Percentiles rank a stretch among this genome's conserved stretches.
phyloP scores from a whole-genome alignment of 176 grass and related monocot species.

The Coix lacrymajobi region DNA sequence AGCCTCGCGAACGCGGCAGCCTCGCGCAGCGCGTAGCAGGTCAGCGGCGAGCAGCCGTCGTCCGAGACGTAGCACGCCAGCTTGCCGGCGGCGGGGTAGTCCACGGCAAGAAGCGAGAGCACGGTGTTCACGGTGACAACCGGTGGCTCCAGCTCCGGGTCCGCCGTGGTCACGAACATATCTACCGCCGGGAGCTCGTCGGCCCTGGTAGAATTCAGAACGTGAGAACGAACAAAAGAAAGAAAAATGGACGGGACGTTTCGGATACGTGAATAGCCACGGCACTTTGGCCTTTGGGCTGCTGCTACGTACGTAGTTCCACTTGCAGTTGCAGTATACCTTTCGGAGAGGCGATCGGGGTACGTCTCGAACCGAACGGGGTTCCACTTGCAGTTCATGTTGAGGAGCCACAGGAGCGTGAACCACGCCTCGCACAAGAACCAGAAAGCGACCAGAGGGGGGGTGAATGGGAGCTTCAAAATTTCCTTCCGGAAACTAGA shows the following conservation, averaged over 20 bases:
- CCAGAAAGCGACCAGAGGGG: no score
- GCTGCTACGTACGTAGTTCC: no score
- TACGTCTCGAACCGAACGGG: constrained; percentile 15
- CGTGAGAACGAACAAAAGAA: background rate
- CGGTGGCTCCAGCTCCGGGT: constrained; percentile 45
- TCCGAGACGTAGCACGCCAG: constrained; percentile 57
- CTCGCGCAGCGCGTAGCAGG: constrained; percentile 32
- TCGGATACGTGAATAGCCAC: background rate
- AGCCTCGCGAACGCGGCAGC: constrained; percentile 26
- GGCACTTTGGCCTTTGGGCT: no score
- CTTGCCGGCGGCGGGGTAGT: constrained; percentile 37
- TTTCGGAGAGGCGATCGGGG: background rate
- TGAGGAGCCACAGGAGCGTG: constrained; percentile 32
- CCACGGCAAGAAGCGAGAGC: constrained; percentile 49
- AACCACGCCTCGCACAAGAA: constrained; percentile 50
- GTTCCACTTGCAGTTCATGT: constrained; percentile 42
- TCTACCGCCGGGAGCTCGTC: constrained; percentile 40
- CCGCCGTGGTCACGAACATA: constrained; percentile 55
- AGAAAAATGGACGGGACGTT: no score
- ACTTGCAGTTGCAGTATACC: no score
- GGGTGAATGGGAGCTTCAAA: no score
- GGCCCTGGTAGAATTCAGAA: background rate
- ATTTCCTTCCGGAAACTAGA: no score
- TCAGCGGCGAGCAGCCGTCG: constrained; percentile 40
- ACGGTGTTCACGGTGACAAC: constrained; percentile 48